A percentile compares a stretch with the other conserved stretches of the same genome.
Evolutionary conservation across 371 early-diverging fungal genomes (phyloP).

Genomic region (Basidiobolus meristosporus): DNA sequence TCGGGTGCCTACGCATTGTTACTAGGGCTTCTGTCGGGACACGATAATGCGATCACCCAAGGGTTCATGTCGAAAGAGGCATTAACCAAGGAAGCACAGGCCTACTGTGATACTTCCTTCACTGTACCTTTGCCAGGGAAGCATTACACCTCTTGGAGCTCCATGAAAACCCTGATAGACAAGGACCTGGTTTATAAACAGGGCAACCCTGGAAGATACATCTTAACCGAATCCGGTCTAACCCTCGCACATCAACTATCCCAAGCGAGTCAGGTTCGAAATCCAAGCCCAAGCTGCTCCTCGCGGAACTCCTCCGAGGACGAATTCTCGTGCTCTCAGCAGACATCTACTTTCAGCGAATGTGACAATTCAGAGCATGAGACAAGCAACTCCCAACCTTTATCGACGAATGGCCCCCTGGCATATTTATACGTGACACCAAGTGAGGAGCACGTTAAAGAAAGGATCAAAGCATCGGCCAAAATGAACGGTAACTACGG

Average conservation of each 20-base stretch:
- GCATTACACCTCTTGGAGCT: slow-evolving; percentile 55
- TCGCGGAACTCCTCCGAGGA: no score
- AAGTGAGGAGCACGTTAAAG: no score
- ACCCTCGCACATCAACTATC: slow-evolving; percentile 29
- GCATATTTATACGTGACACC: no score
- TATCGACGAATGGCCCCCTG: no score
- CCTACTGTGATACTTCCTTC: slow-evolving; percentile 42
- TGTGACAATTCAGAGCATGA: no score
- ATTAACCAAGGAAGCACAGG: slow-evolving; percentile 32
- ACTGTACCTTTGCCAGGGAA: slow-evolving; percentile 27
- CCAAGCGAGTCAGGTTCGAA: no score
- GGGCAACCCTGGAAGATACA: slow-evolving; percentile 34
- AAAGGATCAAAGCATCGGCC: no score
- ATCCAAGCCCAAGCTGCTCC: no score
- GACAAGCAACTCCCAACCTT: no score
- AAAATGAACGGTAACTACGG: no score
- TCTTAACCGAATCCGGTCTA: slow-evolving; percentile 50
- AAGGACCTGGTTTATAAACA: slow-evolving; percentile 44
- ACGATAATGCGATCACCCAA: slow-evolving; percentile 12
- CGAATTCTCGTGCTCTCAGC: no score
- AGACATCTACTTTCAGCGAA: no score
- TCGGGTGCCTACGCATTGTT: slow-evolving; percentile 75
- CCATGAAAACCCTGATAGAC: slow-evolving; percentile 44
- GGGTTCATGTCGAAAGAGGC: slow-evolving; percentile 38
- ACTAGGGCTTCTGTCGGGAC: slow-evolving; percentile 34